Base-by-base conservation (phyloP, 2,329 filamentous ascomycete genomes). In the Zymoseptoria ardabiliae region DNA sequence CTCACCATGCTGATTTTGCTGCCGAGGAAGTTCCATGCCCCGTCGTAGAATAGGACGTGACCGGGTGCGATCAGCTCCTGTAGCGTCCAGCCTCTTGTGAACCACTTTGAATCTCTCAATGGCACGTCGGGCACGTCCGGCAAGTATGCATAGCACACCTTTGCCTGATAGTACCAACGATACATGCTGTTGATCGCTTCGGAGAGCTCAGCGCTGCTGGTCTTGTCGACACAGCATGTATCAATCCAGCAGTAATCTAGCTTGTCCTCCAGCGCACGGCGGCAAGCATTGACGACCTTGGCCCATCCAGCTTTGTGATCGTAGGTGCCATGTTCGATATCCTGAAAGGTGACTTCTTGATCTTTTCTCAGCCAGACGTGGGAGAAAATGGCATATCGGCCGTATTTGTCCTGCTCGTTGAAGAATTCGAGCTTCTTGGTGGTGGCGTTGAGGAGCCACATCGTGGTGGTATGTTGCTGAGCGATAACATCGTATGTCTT, bases 221-320 rank as follows among this genome's bases (percentile, higher is more conserved):
- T 61, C 60, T 75, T 75, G 61, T 75, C 70, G 58, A 76, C 75
- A 56, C 74, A 76, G 63, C 71, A 74, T 1, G 73, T 75, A 61
- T 76, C 74, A 4, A 74, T 65, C 74, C 74, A 76, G n/a, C 68
- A 62, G 49, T 72, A 75, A 4, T 61, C 59, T 4, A 71, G 56
- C 8, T 65, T 67, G 53, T 74, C 71, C 3, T 59, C 56, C 9
- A 56, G 25, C 1, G 67, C 67, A 45, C 61, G 64, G 21, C 48
- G 55, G 49, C 65, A 66, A 6, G 61, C 54, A 22, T 59, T 53
- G n/a, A 60, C 54, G 55, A 69, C 64, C 54, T 69, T 69, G 7
- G 51, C 56, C 41, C 62, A 68, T 1, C 66, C 66, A 9, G 53
- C 21, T 58, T 66, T 66, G 48, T 56, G 50, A 5, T 50, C 17